Evolutionary conservation across 2,329 filamentous ascomycete species (phyloP), one percentile per base, ranked within the genome.

Genomic region (Aspergillus flavus): DNA sequence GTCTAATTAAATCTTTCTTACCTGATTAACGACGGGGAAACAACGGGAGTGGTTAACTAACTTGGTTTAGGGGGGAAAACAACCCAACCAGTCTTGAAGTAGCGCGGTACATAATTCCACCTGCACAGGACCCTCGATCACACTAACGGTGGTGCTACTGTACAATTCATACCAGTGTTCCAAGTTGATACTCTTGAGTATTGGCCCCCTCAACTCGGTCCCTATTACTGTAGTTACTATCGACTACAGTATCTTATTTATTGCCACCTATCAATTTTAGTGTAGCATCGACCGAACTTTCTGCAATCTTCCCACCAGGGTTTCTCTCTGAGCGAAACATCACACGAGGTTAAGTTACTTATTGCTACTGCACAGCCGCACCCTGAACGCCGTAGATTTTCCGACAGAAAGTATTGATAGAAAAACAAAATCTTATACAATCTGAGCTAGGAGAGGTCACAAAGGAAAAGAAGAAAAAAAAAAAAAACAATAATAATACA

Each of bases 141-240:
- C 32, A 61, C 59, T 57, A 57, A 36, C 28, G 28, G 34, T 32
- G 53, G 30, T 56, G 46, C 59, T 61, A 41, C 59, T 59, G 61
- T 55, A 48, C 41, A 57, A 53, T 57, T 45, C 32, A 57, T 56
- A 60, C 61, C 59, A 63, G 61, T 60, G 61, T 63, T 63, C 61
- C 61, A 60, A 46, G 52, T 60, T 63, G 46, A 63, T 60, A 39
- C 48, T 52, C 26, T 60, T 36, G 11, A 26, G 21, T 48, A 26
- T 16, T 48, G 45, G 3, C 43, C 55, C 39, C 34, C 32, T 32
- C 34, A 36, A 36, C 30, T 23, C 23, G 30, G 26, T 28, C 48
- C 39, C 46, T 43, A 43, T 32, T 23, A 16, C 26, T 28, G 48
- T 52, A 41, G 6, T 41, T 41, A 41, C 39, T 28, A 28, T 28